Evolutionary conservation across 805 yeast species (phyloP).

Genomic region (Ogataea naganishii): DNA sequence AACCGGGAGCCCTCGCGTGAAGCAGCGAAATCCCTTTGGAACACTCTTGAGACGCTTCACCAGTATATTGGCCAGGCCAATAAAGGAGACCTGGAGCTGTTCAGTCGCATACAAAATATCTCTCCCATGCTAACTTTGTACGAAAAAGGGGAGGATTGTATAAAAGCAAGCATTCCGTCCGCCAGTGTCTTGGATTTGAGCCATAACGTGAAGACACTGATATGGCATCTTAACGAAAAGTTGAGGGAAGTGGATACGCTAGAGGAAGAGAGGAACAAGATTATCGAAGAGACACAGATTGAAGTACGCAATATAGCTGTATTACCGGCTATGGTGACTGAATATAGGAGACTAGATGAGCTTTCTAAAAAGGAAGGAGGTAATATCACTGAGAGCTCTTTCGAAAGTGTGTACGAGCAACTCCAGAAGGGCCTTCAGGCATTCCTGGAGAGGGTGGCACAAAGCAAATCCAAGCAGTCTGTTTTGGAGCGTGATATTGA

Average conservation of each 20-base stretch:
- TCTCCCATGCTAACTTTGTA: conserved; percentile 35
- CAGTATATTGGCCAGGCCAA: conserved; percentile 48
- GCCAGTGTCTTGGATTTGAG: conserved; percentile 27
- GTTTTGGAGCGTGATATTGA: conserved; percentile 31
- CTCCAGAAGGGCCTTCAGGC: conserved; percentile 38
- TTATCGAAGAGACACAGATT: conserved; percentile 31
- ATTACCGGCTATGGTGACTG: conserved; percentile 41
- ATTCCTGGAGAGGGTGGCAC: conserved; percentile 38
- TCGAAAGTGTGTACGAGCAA: conserved; percentile 29
- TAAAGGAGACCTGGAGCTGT: conserved; percentile 50
- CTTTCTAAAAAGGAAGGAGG: conserved; percentile 9
- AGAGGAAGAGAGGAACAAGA: conserved; percentile 26
- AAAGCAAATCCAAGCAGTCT: conserved; percentile 25
- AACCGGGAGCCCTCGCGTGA: conserved; percentile 35
- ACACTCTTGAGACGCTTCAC: conserved; percentile 35
- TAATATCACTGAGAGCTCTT: conserved; percentile 17
- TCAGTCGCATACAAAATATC: conserved; percentile 37
- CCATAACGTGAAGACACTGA: conserved; percentile 20
- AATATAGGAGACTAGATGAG: conserved; percentile 27
- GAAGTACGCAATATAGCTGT: conserved; percentile 37
- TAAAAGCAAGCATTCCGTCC: conserved; percentile 30
- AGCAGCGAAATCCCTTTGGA: conserved; percentile 31
- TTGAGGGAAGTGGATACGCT: conserved; percentile 25
- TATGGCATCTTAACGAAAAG: conserved; percentile 28
- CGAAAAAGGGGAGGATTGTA: conserved; percentile 22